These are phyloP conservation scores for Fraxinus anomala DNA, from an alignment of 257 asterid genomes.

Conservation along the genomic window DNA sequence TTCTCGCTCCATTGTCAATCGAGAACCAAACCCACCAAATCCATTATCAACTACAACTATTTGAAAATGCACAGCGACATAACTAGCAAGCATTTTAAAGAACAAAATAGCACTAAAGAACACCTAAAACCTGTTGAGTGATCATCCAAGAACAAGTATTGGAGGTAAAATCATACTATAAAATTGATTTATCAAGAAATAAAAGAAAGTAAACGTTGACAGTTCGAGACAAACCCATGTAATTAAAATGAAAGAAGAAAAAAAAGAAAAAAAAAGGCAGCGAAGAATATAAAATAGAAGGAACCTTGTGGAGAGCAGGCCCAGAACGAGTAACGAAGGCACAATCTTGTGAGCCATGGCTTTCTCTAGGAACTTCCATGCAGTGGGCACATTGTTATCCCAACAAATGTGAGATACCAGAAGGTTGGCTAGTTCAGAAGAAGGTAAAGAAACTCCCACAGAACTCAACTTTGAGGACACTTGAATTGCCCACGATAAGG, in stretches of 20 bases:
- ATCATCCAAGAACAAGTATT: too few species aligned
- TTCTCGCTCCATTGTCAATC: neutral
- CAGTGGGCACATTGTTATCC: constrained; percentile 86
- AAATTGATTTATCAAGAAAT: constrained; percentile 8
- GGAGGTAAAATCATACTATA: neutral
- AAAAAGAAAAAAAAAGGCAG: neutral
- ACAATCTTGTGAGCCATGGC: constrained; percentile 76
- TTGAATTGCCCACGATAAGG: constrained; percentile 75
- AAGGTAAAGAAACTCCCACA: constrained; percentile 69
- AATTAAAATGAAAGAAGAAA: neutral
- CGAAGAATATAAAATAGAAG: neutral
- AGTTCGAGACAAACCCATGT: constrained; percentile 11
- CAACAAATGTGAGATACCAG: constrained; percentile 87
- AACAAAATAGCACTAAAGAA: too few species aligned
- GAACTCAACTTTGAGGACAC: constrained; percentile 71
- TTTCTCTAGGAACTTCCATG: constrained; percentile 88
- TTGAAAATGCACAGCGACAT: neutral
- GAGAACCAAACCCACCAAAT: neutral
- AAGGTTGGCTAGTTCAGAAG: constrained; percentile 61
- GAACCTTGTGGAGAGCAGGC: constrained; percentile 77
- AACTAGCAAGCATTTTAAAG: too few species aligned
- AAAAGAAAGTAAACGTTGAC: neutral
- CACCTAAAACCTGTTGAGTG: too few species aligned
- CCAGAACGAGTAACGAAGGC: constrained; percentile 76
- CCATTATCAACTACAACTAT: neutral